Evolutionary conservation across 2,329 filamentous ascomycete species (phyloP).

Genomic region (Penicillium sp.): DNA sequence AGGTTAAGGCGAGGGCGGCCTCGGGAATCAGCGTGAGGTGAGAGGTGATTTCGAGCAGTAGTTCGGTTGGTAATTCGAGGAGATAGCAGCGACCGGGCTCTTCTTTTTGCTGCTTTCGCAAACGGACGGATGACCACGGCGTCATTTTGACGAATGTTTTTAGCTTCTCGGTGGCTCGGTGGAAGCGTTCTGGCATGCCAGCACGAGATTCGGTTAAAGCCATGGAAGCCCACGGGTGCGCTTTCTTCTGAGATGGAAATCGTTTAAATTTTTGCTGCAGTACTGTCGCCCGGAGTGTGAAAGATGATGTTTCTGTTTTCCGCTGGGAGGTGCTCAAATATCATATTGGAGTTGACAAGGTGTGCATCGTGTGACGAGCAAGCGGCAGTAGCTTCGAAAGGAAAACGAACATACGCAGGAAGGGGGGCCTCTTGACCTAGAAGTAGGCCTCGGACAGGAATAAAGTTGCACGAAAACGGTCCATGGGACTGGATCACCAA

Average conservation of each 20-base stretch:
- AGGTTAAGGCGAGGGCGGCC: slow-evolving; percentile 43
- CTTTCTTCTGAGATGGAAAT: slow-evolving; percentile 10
- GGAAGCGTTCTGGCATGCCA: slow-evolving; percentile 35
- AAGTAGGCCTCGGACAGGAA: slow-evolving; percentile 26
- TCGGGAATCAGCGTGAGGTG: slow-evolving; percentile 40
- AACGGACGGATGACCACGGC: slow-evolving; percentile 28
- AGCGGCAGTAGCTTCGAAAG: slow-evolving; percentile 9
- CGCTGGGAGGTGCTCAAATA: slow-evolving; percentile 23
- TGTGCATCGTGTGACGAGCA: slow-evolving; percentile 32
- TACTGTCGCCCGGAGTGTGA: slow-evolving; percentile 17
- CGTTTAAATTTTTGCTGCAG: slow-evolving; percentile 15
- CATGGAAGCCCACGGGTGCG: slow-evolving; percentile 17
- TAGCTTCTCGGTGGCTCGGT: slow-evolving; percentile 35
- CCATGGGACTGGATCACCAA: slow-evolving; percentile 37
- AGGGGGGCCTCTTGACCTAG: slow-evolving; percentile 35
- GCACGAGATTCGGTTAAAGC: slow-evolving; percentile 19
- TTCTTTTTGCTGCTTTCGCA: slow-evolving; percentile 18
- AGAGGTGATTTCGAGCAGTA: slow-evolving; percentile 42
- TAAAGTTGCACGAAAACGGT: slow-evolving; percentile 33
- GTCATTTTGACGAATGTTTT: slow-evolving; percentile 35
- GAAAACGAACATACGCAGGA: slow-evolving; percentile 8
- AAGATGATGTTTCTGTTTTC: slow-evolving; percentile 18
- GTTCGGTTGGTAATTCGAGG: slow-evolving; percentile 43
- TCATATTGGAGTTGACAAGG: slow-evolving; percentile 28
- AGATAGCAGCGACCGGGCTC: slow-evolving; percentile 33